phyloP scores from a whole-genome alignment of 2,329 filamentous ascomycete genomes.

The Nigrograna mackinnonii region DNA sequence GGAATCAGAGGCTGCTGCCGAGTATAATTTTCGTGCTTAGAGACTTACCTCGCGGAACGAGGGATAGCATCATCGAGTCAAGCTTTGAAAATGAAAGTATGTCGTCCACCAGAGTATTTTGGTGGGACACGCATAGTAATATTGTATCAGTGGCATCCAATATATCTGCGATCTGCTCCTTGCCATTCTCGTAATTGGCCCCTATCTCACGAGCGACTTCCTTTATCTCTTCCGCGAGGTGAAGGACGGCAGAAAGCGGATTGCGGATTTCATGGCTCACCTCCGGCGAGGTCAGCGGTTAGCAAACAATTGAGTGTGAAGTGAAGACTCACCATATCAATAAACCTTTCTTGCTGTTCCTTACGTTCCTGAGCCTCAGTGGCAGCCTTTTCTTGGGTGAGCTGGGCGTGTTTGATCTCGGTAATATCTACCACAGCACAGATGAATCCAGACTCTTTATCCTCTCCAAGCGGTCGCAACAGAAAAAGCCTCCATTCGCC shows the following conservation, averaged over 20 bases:
- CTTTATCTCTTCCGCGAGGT: constrained; percentile 48
- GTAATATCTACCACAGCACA: constrained; percentile 52
- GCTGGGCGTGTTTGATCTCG: constrained; percentile 48
- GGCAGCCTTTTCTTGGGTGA: constrained; percentile 46
- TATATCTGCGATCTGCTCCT: constrained; percentile 29
- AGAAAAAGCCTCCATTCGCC: constrained; percentile 47
- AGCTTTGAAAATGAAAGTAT: constrained; percentile 52
- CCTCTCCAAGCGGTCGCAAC: constrained; percentile 46
- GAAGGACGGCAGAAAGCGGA: constrained; percentile 43
- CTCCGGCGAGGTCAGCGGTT: no score
- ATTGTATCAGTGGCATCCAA: constrained; percentile 44
- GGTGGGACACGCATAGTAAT: constrained; percentile 47
- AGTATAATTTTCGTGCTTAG: constrained; percentile 3
- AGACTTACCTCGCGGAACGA: constrained; percentile 31
- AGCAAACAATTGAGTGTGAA: no score
- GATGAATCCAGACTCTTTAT: constrained; percentile 48
- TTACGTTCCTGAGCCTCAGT: constrained; percentile 48
- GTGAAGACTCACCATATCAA: constrained; percentile 53
- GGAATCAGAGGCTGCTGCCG: constrained; percentile 4
- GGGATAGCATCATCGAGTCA: constrained; percentile 49
- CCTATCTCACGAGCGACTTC: constrained; percentile 31
- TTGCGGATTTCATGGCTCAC: constrained; percentile 46
- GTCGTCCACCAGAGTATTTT: constrained; percentile 51
- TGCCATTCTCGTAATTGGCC: constrained; percentile 14
- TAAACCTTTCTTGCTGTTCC: constrained; percentile 51